Conservation (phyloP, 139 green algal species). For the Chlorella vulgaris region DNA sequence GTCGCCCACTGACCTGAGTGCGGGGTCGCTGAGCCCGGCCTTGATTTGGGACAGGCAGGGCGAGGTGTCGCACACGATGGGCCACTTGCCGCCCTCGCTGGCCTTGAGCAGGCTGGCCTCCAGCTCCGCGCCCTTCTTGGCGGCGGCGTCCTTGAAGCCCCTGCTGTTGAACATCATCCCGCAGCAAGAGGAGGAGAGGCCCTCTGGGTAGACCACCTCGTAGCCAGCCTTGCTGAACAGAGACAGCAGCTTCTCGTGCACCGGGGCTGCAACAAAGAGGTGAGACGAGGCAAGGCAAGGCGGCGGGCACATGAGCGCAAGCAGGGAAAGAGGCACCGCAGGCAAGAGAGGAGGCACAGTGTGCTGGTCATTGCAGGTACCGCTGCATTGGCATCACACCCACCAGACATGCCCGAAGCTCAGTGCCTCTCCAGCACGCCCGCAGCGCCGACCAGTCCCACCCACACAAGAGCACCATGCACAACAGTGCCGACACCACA, state of each 20-base stretch:
- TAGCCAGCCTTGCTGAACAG: slow-evolving; percentile 87
- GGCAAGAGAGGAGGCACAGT: no score
- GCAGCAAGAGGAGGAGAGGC: slow-evolving; percentile 72
- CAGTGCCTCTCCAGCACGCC: no score
- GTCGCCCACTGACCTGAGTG: slow-evolving; percentile 55
- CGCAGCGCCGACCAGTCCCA: no score
- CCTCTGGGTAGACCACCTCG: slow-evolving; percentile 89
- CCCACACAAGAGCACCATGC: no score
- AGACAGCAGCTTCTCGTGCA: slow-evolving; percentile 93
- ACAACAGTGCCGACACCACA: not conserved
- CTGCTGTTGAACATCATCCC: slow-evolving; percentile 97
- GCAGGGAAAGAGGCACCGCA: not conserved
- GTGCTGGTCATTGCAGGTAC: no score
- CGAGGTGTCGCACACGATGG: slow-evolving; percentile 93
- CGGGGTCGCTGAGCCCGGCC: slow-evolving; percentile 67
- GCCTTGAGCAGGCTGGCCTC: slow-evolving; percentile 86
- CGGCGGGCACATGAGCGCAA: not conserved
- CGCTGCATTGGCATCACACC: no score
- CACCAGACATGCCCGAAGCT: no score
- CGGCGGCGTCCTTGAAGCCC: slow-evolving; percentile 86
- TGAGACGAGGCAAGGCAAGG: not conserved
- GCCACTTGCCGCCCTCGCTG: slow-evolving; percentile 80
- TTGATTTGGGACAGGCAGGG: slow-evolving; percentile 92
- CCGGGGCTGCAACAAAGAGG: slow-evolving; percentile 35
- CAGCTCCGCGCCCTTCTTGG: slow-evolving; percentile 67